Evolutionary conservation across 331 rosid genomes (phyloP), one percentile per base, ranked within the genome.

Genomic region (Dryas integrifolia): DNA sequence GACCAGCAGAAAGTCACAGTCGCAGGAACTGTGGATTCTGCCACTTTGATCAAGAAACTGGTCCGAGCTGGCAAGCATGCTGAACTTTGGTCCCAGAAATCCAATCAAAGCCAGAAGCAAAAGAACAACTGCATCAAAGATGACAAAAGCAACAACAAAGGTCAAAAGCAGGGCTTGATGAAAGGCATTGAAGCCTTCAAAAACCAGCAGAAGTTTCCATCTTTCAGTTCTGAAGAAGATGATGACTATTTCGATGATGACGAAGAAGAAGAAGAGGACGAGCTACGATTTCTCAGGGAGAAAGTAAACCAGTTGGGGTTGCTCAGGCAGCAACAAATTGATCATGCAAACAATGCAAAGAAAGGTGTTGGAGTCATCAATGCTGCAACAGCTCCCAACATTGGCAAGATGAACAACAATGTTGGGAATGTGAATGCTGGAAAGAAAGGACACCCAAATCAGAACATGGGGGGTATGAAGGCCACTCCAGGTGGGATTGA

Each of bases 1-100:
- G 97, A 91, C 7, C 96, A 94, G 75, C 95, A 91, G 74, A 94
- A 79, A 63, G 98, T 94, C 13, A 86, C 96, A 26, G 96, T 91
- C 79, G 84, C 84, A 41, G 97, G 98, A 6, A 50, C 82, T 80
- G 91, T 94, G 39, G 96, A 94, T 81, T 72, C 95, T 55, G 84
- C 74, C 12, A 84, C 87, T 24, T 66, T 91, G 92, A 91, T 94
- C 77, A 88, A 88, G 78, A 94, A 83, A 71, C 78, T 94, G 55
- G 78, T 73, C 0, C 82, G 88, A 86, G 92, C 91, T 66, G 97
- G 98, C 0, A 94, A 94, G 74, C 78, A 94, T 72, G 92, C 97
- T 4, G 92, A 91, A 74, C 84, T 84, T 7, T 94, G 97, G 94
- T 76, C 88, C 58, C 87, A 79, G 83, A 91, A 86, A 60, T 0